Base-by-base conservation (phyloP, 164 flowering plant genomes). In the Macadamia integrifolia region DNA sequence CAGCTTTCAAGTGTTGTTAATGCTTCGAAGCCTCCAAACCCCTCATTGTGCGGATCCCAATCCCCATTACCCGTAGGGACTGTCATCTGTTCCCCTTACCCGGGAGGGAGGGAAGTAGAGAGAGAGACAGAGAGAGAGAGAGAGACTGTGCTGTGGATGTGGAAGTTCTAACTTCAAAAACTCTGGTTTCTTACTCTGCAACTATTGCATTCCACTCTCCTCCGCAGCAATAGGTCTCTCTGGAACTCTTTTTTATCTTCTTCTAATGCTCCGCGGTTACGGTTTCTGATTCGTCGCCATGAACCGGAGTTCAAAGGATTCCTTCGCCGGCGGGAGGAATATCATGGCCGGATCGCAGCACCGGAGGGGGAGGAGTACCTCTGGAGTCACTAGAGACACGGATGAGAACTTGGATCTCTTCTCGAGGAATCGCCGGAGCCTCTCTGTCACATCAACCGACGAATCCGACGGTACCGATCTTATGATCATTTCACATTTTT, bases 381-480 rank as follows among this genome's bases (percentile, higher is more conserved):
- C 66, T 43, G 77, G 74, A 14, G 29, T 58, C 71, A 56, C 76
- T 11, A 72, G 43, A 14, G 83, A 78, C 52, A 53, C 82, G 48
- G 90, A 84, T 53, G 85, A 86, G 66, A 84, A 82, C 62, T 70
- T 92, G 76, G 88, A 89, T 82, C 96, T 89, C 83, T 92, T 88
- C 87, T 85, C 93, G 69, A 76, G 72, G 60, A 82, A 79, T 58
- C 92, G 90, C 67, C 82, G 84, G 65, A 76, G 71, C 53, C 82
- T 83, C 72, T 80, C 90, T 53, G 61, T 82, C 3, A 73, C 83
- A 6, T 78, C 88, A 15, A 77, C 88, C 71, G 88, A 87, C 58
- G 88, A 87, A 35, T 81, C 90, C 9, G 85, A 85, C 58, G 91
- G 93, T 91, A 70, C 46, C 43, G 66, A 69, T 69, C 66, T 56